Conservation (phyloP, 2,329 filamentous ascomycete genomes). For the Penicillium frequentans region DNA sequence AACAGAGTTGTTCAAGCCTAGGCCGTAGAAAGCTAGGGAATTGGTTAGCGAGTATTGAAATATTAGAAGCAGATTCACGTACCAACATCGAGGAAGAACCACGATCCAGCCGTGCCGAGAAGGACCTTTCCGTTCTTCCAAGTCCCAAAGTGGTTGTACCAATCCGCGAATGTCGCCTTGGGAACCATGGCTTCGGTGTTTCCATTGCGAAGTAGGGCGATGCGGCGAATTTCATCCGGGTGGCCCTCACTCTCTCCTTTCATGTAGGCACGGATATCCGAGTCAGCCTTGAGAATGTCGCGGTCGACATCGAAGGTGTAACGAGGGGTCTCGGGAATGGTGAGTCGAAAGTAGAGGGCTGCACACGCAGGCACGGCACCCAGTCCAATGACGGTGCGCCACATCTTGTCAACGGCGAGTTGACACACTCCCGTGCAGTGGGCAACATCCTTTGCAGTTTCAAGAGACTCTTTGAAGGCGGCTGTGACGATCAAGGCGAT, state of each 20-base stretch:
- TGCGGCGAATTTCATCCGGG: conserved; percentile 67
- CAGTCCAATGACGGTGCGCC: conserved; percentile 77
- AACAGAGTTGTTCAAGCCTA: conserved; percentile 73
- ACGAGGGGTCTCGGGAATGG: conserved; percentile 82
- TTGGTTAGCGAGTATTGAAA: neutral
- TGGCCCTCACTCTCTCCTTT: conserved; percentile 62
- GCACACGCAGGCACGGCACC: conserved; percentile 78
- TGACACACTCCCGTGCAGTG: conserved; percentile 65
- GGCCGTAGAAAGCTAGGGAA: conserved; percentile 60
- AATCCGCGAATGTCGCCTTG: conserved; percentile 72
- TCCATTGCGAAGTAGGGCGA: conserved; percentile 56
- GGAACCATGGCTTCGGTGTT: conserved; percentile 60
- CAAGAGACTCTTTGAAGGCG: conserved; percentile 67
- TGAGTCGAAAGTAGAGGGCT: conserved; percentile 81
- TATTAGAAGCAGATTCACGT: conserved; percentile 6
- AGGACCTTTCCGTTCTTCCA: conserved; percentile 72
- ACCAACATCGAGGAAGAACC: conserved; percentile 74
- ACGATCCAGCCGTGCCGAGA: conserved; percentile 77
- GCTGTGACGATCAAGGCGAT: conserved; percentile 73
- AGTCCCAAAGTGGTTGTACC: conserved; percentile 67
- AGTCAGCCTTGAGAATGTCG: conserved; percentile 71
- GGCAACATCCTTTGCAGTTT: conserved; percentile 51
- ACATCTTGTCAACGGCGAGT: conserved; percentile 81
- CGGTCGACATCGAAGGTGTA: conserved; percentile 82
- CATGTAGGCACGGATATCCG: conserved; percentile 74